Percentiles rank a stretch among this genome's conserved stretches.
phyloP scores from a whole-genome alignment of 768 basidiomycete genomes.

The Calocera viscosa region DNA sequence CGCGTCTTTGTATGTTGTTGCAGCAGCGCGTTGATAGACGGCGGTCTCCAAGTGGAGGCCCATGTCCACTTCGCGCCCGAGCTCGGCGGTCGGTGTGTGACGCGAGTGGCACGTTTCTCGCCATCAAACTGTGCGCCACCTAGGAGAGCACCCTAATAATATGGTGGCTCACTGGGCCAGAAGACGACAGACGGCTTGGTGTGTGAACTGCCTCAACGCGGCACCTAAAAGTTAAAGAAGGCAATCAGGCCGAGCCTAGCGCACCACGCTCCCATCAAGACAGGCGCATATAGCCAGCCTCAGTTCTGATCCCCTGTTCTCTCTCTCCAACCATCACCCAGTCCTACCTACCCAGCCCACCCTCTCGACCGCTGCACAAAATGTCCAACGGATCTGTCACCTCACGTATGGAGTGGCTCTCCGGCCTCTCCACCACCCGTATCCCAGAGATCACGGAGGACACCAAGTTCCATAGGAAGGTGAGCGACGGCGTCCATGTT shows the following conservation, averaged over 20 bases:
- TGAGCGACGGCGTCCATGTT: conserved; percentile 27
- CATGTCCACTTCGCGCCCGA: background rate
- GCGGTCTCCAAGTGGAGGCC: background rate
- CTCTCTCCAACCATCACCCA: background rate
- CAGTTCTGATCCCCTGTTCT: background rate
- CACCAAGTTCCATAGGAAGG: conserved; percentile 86
- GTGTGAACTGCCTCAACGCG: background rate
- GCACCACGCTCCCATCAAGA: background rate
- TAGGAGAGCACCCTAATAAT: background rate
- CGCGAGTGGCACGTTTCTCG: conserved; percentile 8
- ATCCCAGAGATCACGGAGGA: conserved; percentile 59
- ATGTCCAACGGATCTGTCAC: conserved; percentile 20
- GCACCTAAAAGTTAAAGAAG: conserved; percentile 1
- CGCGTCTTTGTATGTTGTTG: background rate
- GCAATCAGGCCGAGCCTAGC: background rate
- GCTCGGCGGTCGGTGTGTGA: background rate
- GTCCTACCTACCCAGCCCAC: background rate
- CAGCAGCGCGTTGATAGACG: background rate
- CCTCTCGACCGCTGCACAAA: conserved; percentile 5
- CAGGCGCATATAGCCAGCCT: conserved; percentile 6
- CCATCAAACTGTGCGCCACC: background rate
- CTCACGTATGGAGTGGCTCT: conserved; percentile 82
- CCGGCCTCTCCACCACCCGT: conserved; percentile 60
- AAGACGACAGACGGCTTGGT: background rate
- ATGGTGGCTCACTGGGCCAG: background rate